phyloP scores from a whole-genome alignment of 129 eudicot genomes.

The Oenanthe sinensis region DNA sequence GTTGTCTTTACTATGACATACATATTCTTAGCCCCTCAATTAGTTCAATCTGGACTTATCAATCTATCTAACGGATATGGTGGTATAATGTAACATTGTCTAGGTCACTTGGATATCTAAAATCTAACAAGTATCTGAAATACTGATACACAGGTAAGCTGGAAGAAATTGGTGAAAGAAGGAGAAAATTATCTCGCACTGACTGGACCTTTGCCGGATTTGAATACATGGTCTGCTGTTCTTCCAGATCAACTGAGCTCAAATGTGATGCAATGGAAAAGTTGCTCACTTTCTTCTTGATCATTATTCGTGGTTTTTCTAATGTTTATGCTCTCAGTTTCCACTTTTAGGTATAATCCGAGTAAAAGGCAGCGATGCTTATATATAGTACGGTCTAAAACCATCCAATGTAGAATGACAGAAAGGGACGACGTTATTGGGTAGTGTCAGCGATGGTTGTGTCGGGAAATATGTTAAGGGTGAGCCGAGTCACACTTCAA shows the following conservation, averaged over 20 bases:
- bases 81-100: not conserved
- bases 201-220: slow-evolving; percentile 76
- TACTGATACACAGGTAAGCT: slow-evolving; percentile 40
- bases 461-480: not conserved
- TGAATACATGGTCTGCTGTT: slow-evolving; percentile 52
- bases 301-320: not conserved
- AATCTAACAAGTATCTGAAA: slow-evolving; percentile 8
- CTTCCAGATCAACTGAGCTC: slow-evolving; percentile 57
- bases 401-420: not conserved
- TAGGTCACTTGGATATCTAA: not conserved
- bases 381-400: not conserved
- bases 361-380: not conserved
- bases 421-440: not conserved
- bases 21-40: not conserved
- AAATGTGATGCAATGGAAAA: slow-evolving; percentile 45
- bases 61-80: not conserved
- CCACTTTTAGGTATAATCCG: not conserved
- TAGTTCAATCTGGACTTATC: not conserved
- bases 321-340: not conserved
- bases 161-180: slow-evolving; percentile 61
- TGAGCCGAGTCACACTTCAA: too few species aligned
- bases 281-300: slow-evolving; percentile 29
- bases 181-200: slow-evolving; percentile 76
- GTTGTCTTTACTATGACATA: not conserved
- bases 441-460: not conserved